Evolutionary conservation across 208 protist genomes (phyloP).

Genomic region (Leishmania amazonensis): DNA sequence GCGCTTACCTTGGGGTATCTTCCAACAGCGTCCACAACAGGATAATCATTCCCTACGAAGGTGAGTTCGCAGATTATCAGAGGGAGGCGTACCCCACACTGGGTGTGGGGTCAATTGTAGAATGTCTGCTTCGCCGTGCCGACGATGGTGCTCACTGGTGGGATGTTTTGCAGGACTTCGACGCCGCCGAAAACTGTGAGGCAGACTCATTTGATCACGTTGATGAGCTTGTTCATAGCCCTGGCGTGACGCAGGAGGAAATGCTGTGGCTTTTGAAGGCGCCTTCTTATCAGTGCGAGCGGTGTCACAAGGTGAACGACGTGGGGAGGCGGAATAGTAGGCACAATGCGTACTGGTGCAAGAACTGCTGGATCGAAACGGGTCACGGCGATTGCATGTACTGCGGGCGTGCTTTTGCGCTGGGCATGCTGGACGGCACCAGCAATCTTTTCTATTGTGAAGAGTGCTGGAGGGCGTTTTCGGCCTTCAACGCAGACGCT

Average conservation of each 20-base stretch:
- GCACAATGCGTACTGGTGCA: constrained; percentile 80
- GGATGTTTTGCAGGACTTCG: constrained; percentile 65
- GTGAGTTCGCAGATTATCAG: constrained; percentile 74
- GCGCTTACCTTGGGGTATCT: constrained; percentile 44
- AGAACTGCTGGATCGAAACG: constrained; percentile 81
- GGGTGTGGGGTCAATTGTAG: constrained; percentile 42
- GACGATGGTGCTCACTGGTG: constrained; percentile 88
- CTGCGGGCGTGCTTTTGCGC: constrained; percentile 57
- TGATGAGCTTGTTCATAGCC: constrained; percentile 72
- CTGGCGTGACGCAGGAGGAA: constrained; percentile 65
- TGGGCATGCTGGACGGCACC: constrained; percentile 62
- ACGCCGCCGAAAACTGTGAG: constrained; percentile 26
- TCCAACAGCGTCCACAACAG: constrained; percentile 34
- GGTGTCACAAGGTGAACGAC: constrained; percentile 81
- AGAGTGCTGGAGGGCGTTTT: constrained; percentile 79
- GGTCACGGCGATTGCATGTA: constrained; percentile 86
- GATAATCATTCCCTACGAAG: constrained; percentile 54
- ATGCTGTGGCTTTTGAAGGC: constrained; percentile 76
- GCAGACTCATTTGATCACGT: constrained; percentile 46
- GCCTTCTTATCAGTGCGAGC: constrained; percentile 63
- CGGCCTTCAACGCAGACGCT: constrained; percentile 56
- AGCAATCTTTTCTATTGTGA: constrained; percentile 86
- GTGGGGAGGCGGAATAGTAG: constrained; percentile 52
- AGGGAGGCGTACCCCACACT: constrained; percentile 51
- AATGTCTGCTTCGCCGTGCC: constrained; percentile 67